Evolutionary conservation across 257 asterid genomes (phyloP), one percentile per base, ranked within the genome.

Genomic region (Solanum boliviense): DNA sequence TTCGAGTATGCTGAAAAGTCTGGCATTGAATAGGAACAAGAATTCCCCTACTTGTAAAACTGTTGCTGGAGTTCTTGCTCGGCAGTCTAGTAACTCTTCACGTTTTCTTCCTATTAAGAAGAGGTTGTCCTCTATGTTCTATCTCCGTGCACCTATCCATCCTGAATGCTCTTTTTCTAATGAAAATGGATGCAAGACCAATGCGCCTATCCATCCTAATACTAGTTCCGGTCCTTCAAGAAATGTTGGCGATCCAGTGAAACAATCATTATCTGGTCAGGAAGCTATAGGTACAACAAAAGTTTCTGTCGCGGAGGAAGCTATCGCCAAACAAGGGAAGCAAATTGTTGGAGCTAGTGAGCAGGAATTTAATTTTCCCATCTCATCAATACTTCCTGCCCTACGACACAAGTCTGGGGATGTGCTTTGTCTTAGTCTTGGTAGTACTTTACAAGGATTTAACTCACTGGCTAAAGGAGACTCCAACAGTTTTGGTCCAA

Each of bases 341-440:
- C 87, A 86, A 88, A 38, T 89, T 34, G 41, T 90, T 87, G 85
- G 75, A 25, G 83, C 87, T 70, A 89, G 79, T 86, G 92, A 86
- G 52, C 87, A 56, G 41, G 78, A 68, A 41, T 87, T 94, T 65
- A 86, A 56, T 90, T 90, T 88, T 87, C 68, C 92, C 9, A 81
- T 78, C 87, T 56, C 90, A 73, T 73, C 48, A 78, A 34, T 88
- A 82, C 91, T 60, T 38, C 87, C 75, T 84, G 74, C 36, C 75
- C 91, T 70, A 79, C 92, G 65, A 48, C 39, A 25, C 89, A 91
- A 90, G 84, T 44, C 86, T 73, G 94, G 85, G 5, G 96, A 92
- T 90, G 90, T 94, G 13, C 98, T 95, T 72, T 90, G 93, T 86
- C 94, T 95, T 83, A 90, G 93, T 91, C 98, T 95, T 87, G 90